Base-by-base conservation (phyloP, 306 rosid species). In the Cucumis cinereus region DNA sequence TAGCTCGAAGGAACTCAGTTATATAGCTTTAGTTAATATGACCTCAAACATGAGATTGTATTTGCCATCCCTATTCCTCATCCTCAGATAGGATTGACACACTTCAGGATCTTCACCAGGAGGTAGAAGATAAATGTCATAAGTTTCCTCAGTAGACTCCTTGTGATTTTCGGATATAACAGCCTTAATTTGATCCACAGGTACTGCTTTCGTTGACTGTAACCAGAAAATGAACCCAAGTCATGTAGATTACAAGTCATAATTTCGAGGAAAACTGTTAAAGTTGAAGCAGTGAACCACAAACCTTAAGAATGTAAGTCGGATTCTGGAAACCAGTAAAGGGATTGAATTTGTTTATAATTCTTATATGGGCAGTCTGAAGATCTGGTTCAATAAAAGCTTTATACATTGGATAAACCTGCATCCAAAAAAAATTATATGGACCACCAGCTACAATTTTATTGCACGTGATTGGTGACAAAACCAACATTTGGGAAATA, bases 1-100 rank as follows among this genome's bases (percentile, higher is more conserved):
- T 50, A 49, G 76, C 43, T 49, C 9, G 61, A 72, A 28, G 24
- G 76, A 72, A 24, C 59, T 17, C 15, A 19, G 76, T 50, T 72
- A 72, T 24, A 72, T 45, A 36, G 77, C 67, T 55, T 55, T 60
- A 45, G 76, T 78, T 77, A 76, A 59, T 63, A 82, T 62, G 77
- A 94, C 99, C 99, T 94, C 99, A 82, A 94, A 94, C 99, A 94
- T 94, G 78, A 94, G 99, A 87, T 90, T 94, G 93, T 92, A 94
- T 82, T 92, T 94, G 6, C 99, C 99, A 80, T 94, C 99, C 78
- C 96, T 88, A 83, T 94, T 94, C 89, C 99, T 89, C 99, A 94
- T 94, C 85, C 99, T 92, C 77, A 94, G 86, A 89, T 94, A 94
- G 17, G 99, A 94, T 84, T 94, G 99, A 77, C 99, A 94, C 30